Percentiles rank a stretch among this genome's conserved stretches.
Evolutionary conservation across 179 eudicot genomes (phyloP).

Genomic region (Carnegiea gigantea): DNA sequence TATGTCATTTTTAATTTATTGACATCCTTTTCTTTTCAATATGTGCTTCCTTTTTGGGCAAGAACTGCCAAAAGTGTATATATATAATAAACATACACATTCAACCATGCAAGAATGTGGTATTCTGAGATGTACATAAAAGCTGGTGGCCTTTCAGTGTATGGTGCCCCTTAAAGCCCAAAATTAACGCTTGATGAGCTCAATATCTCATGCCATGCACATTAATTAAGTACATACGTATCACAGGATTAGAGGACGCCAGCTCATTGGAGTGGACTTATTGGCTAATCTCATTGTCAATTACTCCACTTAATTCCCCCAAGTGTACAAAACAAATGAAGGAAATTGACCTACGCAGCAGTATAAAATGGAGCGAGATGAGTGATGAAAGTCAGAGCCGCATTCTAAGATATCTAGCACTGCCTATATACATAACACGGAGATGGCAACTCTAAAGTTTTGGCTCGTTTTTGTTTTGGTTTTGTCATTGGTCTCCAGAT

Average conservation of each 20-base stretch:
- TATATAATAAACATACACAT: no score
- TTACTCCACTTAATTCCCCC: background rate
- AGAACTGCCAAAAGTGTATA: background rate
- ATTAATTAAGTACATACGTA: background rate
- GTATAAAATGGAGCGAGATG: background rate
- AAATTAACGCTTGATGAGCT: no score
- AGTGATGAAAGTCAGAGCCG: background rate
- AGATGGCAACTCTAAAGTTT: conserved; percentile 2
- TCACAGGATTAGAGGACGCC: background rate
- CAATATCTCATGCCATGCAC: no score
- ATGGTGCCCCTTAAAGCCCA: no score
- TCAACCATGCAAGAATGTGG: no score
- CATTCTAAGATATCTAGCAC: background rate
- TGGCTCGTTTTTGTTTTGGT: background rate
- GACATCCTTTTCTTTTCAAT: background rate
- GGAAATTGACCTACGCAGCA: background rate
- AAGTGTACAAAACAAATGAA: background rate
- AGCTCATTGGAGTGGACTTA: background rate
- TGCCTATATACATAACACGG: background rate
- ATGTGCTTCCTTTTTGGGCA: background rate
- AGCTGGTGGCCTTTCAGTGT: no score
- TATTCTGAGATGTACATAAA: no score
- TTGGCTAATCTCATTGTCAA: background rate
- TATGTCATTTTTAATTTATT: background rate
- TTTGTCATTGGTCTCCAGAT: background rate